Evolutionary conservation across 108 stramenopile species (phyloP), one percentile per base, ranked within the genome.

Genomic region (Epithemia pelagica): DNA sequence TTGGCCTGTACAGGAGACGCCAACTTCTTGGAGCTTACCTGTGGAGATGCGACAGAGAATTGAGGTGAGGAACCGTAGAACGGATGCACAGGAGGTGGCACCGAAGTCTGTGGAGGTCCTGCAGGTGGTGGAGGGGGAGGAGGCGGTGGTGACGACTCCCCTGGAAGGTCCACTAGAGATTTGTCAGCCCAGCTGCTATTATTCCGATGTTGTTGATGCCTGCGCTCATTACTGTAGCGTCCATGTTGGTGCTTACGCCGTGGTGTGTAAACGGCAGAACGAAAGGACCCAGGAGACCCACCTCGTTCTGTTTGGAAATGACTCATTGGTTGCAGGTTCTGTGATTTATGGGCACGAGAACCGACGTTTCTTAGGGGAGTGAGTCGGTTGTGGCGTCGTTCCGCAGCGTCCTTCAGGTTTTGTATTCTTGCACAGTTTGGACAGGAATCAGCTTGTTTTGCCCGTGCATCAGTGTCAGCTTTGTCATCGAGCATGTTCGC

Each of bases 401-500:
- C 10, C 3, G 72, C 68, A 30, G 63, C 68, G 31, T 78, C 71
- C 28, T 66, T 58, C 46, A 82, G 72, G 28, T 71, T 78, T 61
- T 85, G 67, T 28, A 89, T 64, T 37, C 90, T 66, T 15, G 75
- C 67, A 68, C 92, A 91, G 61, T 86, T 89, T 23, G 86, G 84
- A 67, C 92, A 94, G 53, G 87, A 80, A 30, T 82, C 69, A 53
- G 79, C 77, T 25, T 77, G 74, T 20, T 84, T 81, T 20, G 80
- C 78, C 27, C 66, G 67, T 18, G 84, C 85, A 54, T 85, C 82
- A 46, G 82, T 78, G 46, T 71, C 70, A 2, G 84, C 74, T 20
- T 71, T 80, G 51, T 90, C 85, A 65, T 94, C 92, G 30, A 94
- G 33, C 74, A 83, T 83, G 37, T 83, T 74, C 21, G 88, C 92